Percentiles rank a stretch among this genome's conserved stretches.
Conservation (phyloP, 169 alveolate genomes). For the Plasmodium malariae region DNA sequence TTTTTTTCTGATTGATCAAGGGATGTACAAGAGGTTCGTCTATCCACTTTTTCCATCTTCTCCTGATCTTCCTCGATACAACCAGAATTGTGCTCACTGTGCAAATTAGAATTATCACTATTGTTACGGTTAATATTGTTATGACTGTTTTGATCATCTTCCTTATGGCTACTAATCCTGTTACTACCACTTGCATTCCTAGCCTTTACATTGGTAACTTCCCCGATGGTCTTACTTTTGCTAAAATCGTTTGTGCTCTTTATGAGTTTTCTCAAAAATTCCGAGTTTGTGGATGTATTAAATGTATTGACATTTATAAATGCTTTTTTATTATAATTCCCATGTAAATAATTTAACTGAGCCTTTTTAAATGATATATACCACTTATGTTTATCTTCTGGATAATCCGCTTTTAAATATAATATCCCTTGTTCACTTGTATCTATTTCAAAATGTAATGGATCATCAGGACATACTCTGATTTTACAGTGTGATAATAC, state of each 20-base stretch:
- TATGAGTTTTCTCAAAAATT: constrained; percentile 32
- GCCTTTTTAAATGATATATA: constrained; percentile 86
- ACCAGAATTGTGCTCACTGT: neutral
- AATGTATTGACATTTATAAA: constrained; percentile 2
- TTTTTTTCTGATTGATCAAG: neutral
- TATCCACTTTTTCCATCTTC: neutral
- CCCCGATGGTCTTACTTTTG: neutral
- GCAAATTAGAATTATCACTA: neutral
- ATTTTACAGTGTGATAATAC: constrained; percentile 84
- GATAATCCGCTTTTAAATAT: constrained; percentile 84
- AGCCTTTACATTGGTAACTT: neutral
- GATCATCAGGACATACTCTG: constrained; percentile 86
- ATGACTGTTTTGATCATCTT: neutral
- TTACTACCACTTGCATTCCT: neutral
- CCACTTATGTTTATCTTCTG: constrained; percentile 86
- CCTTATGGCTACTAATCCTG: neutral
- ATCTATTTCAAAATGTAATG: constrained; percentile 85
- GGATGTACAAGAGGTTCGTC: neutral
- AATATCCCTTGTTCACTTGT: constrained; percentile 83
- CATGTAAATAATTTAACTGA: constrained; percentile 74
- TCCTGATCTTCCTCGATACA: neutral
- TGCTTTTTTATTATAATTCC: constrained; percentile 21
- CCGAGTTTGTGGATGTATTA: constrained; percentile 19
- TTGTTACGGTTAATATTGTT: neutral
- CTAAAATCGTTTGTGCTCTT: constrained; percentile 4